phyloP scores from a whole-genome alignment of 2,329 filamentous ascomycete genomes.

The Alternaria brassicicola region DNA sequence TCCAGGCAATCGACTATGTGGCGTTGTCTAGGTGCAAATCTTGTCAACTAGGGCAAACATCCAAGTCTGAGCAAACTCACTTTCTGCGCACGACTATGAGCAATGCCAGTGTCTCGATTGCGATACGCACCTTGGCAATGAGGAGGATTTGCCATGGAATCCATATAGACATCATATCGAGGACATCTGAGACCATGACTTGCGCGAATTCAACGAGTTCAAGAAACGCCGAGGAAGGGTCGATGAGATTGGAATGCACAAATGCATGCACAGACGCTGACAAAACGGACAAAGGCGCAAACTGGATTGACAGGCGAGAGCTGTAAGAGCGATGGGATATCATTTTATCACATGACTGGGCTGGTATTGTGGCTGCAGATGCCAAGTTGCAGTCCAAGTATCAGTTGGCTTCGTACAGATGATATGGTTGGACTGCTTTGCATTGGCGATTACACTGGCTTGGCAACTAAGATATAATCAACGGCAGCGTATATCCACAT shows the following conservation, averaged over 20 bases:
- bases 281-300: too few species aligned
- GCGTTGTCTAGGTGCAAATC: background rate
- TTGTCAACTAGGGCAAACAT: too few species aligned
- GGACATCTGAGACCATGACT: background rate
- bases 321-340: background rate
- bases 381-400: background rate
- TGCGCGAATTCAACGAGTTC: background rate
- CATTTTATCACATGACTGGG: background rate
- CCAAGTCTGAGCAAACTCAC: background rate
- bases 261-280: background rate
- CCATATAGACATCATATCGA: background rate
- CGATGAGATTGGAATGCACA: background rate
- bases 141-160: background rate
- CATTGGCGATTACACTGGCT: background rate
- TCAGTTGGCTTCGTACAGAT: background rate
- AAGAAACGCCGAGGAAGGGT: background rate
- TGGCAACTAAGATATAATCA: background rate
- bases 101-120: background rate
- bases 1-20: background rate
- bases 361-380: background rate
- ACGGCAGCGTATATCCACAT: background rate
- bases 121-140: background rate
- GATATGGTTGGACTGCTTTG: background rate
- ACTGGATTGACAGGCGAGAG: background rate
- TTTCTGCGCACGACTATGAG: background rate